Evolutionary conservation across 2,329 filamentous ascomycete species (phyloP).

Genomic region (Basipetospora sp.): DNA sequence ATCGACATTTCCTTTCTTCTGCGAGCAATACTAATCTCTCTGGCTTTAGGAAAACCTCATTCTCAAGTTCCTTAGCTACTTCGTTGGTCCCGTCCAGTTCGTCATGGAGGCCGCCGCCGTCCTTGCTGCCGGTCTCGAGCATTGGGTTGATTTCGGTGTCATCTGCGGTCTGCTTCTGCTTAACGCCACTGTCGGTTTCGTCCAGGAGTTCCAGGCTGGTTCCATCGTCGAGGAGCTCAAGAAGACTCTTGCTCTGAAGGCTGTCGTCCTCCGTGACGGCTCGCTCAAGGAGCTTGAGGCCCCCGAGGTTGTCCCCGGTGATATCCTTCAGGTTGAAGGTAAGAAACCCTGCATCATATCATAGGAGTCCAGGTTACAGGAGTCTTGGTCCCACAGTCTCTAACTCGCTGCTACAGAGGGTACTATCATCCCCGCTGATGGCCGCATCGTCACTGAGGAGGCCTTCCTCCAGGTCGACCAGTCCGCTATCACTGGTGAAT

Average conservation of each 20-base stretch:
- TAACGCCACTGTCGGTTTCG: conserved; percentile 73
- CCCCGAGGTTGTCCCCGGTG: conserved; percentile 72
- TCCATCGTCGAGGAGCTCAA: conserved; percentile 84
- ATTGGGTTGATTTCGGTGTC: conserved; percentile 89
- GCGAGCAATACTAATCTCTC: too few species aligned
- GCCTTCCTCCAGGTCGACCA: conserved; percentile 84
- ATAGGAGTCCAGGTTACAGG: background rate
- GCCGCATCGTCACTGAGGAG: conserved; percentile 68
- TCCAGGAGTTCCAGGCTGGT: conserved; percentile 80
- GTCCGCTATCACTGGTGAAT: conserved; percentile 83
- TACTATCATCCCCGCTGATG: conserved; percentile 81
- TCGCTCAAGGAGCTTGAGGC: conserved; percentile 66
- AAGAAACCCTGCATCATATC: conserved; percentile 8
- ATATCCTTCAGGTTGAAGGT: conserved; percentile 79
- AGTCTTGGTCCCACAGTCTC: background rate
- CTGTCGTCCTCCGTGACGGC: conserved; percentile 69
- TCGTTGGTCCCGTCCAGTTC: conserved; percentile 80
- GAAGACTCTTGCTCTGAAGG: conserved; percentile 78
- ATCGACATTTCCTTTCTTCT: too few species aligned
- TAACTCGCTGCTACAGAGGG: conserved; percentile 28
- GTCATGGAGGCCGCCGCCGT: conserved; percentile 81
- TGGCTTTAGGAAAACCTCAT: conserved; percentile 58
- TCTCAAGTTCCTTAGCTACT: conserved; percentile 71
- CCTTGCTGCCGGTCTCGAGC: conserved; percentile 67
- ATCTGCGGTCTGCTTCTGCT: conserved; percentile 72